Base-by-base conservation (phyloP, 1,284 basidiomycete genomes). In the Fistulina hepatica region DNA sequence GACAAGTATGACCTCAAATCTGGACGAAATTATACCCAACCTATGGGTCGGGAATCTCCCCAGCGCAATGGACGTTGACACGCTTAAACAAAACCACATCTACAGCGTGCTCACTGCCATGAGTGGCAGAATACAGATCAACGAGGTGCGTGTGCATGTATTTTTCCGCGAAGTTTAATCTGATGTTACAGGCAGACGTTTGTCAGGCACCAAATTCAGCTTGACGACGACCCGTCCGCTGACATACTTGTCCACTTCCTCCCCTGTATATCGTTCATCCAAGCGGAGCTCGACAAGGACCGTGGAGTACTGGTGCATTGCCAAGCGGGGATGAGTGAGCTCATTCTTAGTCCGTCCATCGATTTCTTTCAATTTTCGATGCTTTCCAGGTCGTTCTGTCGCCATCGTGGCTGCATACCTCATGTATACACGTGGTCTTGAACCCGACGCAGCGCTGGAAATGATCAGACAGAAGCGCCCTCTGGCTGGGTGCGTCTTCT, bases 251-350 rank as follows among this genome's bases (percentile, higher is more conserved):
- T 69, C 2, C 81, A 90, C 52, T 67, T 93, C 39, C 64, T 86
- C 2, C 72, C 78, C 2, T 75, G 79, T 2, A 82, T 89, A 36
- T 73, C 79, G 1, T 89, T 89, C 61, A 88, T 93, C 38, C 67
- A 81, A 45, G 68, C 71, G 10, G 81, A 88, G 45, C 59, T 90
- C 2, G 69, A 78, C 50, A 82, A 80, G 49, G 74, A 72, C 0
- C 67, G 77, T 20, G 80, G 81, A 1, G 81, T 93, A 1, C 63
- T 92, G 12, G 82, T 92, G 0, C 89, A 93, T 56, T 92, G 89
- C 54, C 76, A 84, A 40, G 88, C 85, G 17, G 88, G 88, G 17
- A 70, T 89, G 59, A 89, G 85, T 86, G 57, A 53, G 81, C 73
- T 31, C 15, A 26, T 28, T 19, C 36, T n/a, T 27, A n/a, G 20